These are phyloP conservation scores for Laetiporus sulphureus DNA, from an alignment of 1,284 basidiomycete species.

Conservation along the genomic window DNA sequence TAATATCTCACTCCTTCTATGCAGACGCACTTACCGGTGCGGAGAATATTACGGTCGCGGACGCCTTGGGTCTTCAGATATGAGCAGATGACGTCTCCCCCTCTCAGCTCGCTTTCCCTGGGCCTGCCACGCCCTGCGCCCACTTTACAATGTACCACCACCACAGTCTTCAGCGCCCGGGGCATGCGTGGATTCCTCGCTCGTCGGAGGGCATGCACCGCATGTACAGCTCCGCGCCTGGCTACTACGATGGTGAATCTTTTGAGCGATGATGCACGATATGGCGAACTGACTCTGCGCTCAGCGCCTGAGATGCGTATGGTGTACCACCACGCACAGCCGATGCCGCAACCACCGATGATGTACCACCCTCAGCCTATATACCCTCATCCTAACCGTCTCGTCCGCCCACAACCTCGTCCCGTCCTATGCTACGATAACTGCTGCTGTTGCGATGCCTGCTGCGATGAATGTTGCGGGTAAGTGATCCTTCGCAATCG, in stretches of 20 bases:
- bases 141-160: neutral
- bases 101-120: neutral
- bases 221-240: conserved; percentile 13
- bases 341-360: conserved; percentile 14
- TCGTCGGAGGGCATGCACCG: conserved; percentile 9
- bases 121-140: neutral
- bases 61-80: too few relatives aligned
- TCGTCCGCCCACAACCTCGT: conserved; percentile 5
- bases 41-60: too few relatives aligned
- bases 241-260: conserved; percentile 16
- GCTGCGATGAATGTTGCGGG: conserved; percentile 11
- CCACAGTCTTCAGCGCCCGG: conserved; percentile 9
- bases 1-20: conserved; percentile 17
- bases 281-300: neutral
- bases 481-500: neutral
- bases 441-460: conserved; percentile 6
- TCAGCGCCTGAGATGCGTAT: conserved; percentile 20
- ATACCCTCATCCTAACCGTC: neutral
- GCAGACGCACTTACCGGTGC: too few relatives aligned
- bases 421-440: conserved; percentile 10
- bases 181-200: conserved; percentile 12
- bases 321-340: conserved; percentile 13
- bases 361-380: conserved; percentile 9
- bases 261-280: neutral
- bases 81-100: neutral